A percentile compares a stretch with the other conserved stretches of the same genome.
phyloP scores from a whole-genome alignment of 2,329 filamentous ascomycete species.

The Nigrograna mackinnonii region DNA sequence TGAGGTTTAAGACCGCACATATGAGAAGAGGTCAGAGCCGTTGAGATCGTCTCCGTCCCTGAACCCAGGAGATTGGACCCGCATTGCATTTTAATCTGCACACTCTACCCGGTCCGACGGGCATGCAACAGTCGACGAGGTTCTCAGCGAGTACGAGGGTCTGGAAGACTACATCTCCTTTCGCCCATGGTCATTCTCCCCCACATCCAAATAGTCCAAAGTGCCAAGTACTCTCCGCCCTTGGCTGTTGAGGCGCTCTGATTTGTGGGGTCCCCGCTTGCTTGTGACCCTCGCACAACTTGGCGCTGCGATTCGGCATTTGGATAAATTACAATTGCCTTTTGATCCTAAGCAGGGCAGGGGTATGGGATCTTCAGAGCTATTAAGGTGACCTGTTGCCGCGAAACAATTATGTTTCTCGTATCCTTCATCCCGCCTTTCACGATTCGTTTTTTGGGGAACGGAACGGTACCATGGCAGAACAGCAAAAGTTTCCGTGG shows the following conservation, averaged over 20 bases:
- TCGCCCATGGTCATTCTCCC: constrained; percentile 15
- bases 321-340: constrained; percentile 25
- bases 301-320: constrained; percentile 29
- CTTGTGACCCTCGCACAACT: constrained; percentile 3
- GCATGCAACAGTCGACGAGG: too few relatives aligned
- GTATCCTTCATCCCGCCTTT: constrained; percentile 1
- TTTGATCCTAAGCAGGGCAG: constrained; percentile 18
- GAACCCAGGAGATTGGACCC: constrained; percentile 5
- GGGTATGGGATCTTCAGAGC: constrained; percentile 15
- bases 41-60: constrained; percentile 1
- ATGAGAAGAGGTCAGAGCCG: too few relatives aligned
- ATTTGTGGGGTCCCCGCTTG: constrained; percentile 32
- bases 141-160: too few relatives aligned
- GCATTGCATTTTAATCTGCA: constrained; percentile 5
- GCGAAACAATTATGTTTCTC: constrained; percentile 9
- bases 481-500: constrained; percentile 26
- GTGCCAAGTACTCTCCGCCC: constrained; percentile 19
- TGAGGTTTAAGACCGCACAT: too few relatives aligned
- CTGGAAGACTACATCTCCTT: constrained; percentile 2
- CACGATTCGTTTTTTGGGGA: too few relatives aligned
- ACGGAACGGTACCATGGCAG: constrained; percentile 20
- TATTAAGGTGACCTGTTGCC: constrained; percentile 21
- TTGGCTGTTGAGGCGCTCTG: constrained; percentile 12
- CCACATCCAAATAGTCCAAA: constrained; percentile 26
- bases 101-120: constrained; percentile 4